These are phyloP conservation scores for Gilbertella persicaria DNA, from an alignment of 371 early-diverging fungal genomes.

Conservation along the genomic window DNA sequence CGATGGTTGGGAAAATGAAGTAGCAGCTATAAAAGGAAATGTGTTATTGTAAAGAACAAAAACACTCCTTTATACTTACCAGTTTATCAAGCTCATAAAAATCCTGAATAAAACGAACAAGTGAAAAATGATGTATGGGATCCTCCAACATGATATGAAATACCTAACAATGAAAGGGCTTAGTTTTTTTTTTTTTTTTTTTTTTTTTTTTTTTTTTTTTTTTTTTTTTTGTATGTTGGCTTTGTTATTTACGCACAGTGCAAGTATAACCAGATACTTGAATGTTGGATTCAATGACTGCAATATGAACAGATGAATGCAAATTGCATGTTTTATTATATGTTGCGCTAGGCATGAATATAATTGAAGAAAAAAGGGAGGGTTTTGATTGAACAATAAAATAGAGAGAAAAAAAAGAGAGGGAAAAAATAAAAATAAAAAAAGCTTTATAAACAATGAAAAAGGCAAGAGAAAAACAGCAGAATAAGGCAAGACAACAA, in stretches of 20 bases:
- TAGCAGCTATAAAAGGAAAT: constrained; percentile 17
- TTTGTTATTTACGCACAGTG: constrained; percentile 10
- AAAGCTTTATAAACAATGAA: background rate
- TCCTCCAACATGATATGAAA: constrained; percentile 60
- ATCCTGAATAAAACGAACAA: constrained; percentile 59
- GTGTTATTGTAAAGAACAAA: constrained; percentile 9
- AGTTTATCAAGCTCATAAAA: constrained; percentile 60
- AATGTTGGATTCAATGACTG: constrained; percentile 25
- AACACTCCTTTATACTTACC: constrained; percentile 31
- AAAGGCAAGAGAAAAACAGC: constrained; percentile 7
- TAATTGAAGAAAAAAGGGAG: background rate
- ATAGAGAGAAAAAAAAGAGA: constrained; percentile 6
- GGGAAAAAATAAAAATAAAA: constrained; percentile 3
- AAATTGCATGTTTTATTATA: background rate
- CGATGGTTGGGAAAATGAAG: constrained; percentile 25
- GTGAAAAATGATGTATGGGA: constrained; percentile 38
- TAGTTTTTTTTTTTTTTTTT: background rate
- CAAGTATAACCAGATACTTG: constrained; percentile 11
- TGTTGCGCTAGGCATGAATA: constrained; percentile 12
- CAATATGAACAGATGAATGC: constrained; percentile 8
- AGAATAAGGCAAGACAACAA: constrained; percentile 7
- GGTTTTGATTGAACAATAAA: background rate
- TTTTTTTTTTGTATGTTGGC: background rate
- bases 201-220: too few species aligned
- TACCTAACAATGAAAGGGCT: constrained; percentile 31